Evolutionary conservation across 2,329 filamentous ascomycete species (phyloP).

Genomic region (Bretziella fagacearum): DNA sequence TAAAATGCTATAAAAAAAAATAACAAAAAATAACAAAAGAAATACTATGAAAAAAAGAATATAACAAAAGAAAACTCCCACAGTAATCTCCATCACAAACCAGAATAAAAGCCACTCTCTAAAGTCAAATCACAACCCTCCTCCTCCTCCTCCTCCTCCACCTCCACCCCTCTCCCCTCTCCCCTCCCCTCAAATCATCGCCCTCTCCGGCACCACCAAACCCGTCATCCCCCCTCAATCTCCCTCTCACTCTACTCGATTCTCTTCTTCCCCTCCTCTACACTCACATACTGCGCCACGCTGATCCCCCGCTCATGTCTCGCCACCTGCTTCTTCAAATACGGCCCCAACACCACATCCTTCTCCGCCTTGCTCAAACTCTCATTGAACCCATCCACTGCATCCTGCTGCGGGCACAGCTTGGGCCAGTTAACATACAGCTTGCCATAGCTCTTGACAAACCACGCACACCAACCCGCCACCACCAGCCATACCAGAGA

Average conservation of each 20-base stretch:
- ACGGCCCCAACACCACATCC: slow-evolving; percentile 60
- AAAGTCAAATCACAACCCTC: slow-evolving; percentile 34
- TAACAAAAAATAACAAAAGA: too few relatives aligned
- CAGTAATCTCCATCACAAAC: slow-evolving; percentile 28
- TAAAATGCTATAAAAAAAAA: too few relatives aligned
- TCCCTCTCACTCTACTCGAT: slow-evolving; percentile 49
- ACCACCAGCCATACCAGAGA: slow-evolving; percentile 60
- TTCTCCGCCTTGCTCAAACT: slow-evolving; percentile 68
- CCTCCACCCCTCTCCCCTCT: slow-evolving; percentile 30
- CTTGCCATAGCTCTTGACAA: slow-evolving; percentile 72
- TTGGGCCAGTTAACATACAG: slow-evolving; percentile 98
- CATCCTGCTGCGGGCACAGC: slow-evolving; percentile 74
- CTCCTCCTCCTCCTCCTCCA: slow-evolving; percentile 35
- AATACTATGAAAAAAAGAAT: too few relatives aligned
- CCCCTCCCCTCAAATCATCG: slow-evolving; percentile 29
- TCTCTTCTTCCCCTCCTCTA: slow-evolving; percentile 97
- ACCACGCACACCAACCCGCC: slow-evolving; percentile 53
- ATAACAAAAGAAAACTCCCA: slow-evolving; percentile 11
- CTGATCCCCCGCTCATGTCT: slow-evolving; percentile 70
- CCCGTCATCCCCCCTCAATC: neutral
- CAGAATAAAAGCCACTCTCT: too few relatives aligned
- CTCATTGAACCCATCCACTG: slow-evolving; percentile 75
- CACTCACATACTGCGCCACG: slow-evolving; percentile 61
- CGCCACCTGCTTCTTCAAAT: slow-evolving; percentile 35
- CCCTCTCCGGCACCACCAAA: neutral